These are phyloP conservation scores for Sclerotinia subarctica DNA, from an alignment of 2,329 filamentous ascomycete species.

Conservation along the genomic window DNA sequence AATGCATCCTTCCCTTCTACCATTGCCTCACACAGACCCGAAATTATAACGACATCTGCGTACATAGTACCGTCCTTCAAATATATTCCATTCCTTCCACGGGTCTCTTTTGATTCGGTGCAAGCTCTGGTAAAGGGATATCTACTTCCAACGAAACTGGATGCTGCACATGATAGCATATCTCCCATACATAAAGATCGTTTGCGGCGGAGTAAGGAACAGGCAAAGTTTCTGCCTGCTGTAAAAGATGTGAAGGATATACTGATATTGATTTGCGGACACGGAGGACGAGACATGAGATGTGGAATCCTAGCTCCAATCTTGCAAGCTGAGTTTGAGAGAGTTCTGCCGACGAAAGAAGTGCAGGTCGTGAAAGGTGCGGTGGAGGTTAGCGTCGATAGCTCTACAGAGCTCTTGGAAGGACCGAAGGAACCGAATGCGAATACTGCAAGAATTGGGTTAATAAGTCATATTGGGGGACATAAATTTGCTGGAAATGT, in stretches of 20 bases:
- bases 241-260: conserved; percentile 64
- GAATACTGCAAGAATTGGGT: conserved; percentile 57
- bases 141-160: conserved; percentile 60
- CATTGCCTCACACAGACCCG: conserved; percentile 34
- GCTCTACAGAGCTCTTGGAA: conserved; percentile 41
- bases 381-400: conserved; percentile 33
- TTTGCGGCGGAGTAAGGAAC: conserved; percentile 50
- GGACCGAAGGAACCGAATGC: conserved; percentile 37
- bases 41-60: conserved; percentile 57
- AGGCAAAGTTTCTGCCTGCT: conserved; percentile 49
- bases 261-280: conserved; percentile 83
- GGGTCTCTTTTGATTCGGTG: conserved; percentile 54
- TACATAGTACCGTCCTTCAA: conserved; percentile 82
- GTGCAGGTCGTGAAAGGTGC: conserved; percentile 49
- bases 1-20: conserved; percentile 70
- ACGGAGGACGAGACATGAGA: conserved; percentile 74
- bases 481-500: conserved; percentile 86
- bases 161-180: conserved; percentile 56
- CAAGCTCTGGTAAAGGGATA: conserved; percentile 62
- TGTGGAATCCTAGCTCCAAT: conserved; percentile 80
- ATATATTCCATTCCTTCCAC: conserved; percentile 70
- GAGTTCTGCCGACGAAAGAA: conserved; percentile 50
- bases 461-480: conserved; percentile 78
- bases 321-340: conserved; percentile 67
- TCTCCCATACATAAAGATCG: conserved; percentile 56